A percentile compares a stretch with the other conserved stretches of the same genome.
These are phyloP conservation scores for Xylaria sp. DNA, from an alignment of 2,329 filamentous ascomycete genomes.

Conservation along the genomic window DNA sequence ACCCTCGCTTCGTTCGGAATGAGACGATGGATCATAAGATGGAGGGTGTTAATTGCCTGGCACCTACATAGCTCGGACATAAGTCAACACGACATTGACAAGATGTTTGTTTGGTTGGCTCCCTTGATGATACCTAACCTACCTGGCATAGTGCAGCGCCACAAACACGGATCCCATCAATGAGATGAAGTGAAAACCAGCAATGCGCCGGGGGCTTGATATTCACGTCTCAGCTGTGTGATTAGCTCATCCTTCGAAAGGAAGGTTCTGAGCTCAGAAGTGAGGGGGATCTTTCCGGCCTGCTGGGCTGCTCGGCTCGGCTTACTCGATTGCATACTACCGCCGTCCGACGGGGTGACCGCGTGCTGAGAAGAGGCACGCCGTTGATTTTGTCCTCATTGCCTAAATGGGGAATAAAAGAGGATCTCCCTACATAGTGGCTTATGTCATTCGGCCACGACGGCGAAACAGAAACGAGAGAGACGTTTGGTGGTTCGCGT, in stretches of 20 bases:
- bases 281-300: neutral
- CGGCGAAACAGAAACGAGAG: neutral
- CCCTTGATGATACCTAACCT: neutral
- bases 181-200: slow-evolving; percentile 4
- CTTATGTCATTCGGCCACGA: slow-evolving; percentile 23
- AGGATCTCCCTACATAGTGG: slow-evolving; percentile 9
- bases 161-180: slow-evolving; percentile 19
- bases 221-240: slow-evolving; percentile 32
- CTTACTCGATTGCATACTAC: slow-evolving; percentile 1
- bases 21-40: slow-evolving; percentile 12
- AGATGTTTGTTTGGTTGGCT: slow-evolving; percentile 19
- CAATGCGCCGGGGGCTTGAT: slow-evolving; percentile 10
- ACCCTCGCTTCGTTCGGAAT: slow-evolving; percentile 9
- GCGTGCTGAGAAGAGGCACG: slow-evolving; percentile 8
- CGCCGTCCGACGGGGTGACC: slow-evolving; percentile 14
- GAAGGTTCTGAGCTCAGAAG: slow-evolving; percentile 6
- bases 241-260: slow-evolving; percentile 33
- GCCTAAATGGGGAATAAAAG: slow-evolving; percentile 5
- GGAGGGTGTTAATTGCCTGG: neutral
- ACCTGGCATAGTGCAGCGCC: slow-evolving; percentile 28
- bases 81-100: slow-evolving; percentile 10
- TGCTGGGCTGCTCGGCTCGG: slow-evolving; percentile 18
- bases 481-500: neutral
- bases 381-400: neutral
- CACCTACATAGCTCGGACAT: neutral